A percentile compares a stretch with the other conserved stretches of the same genome.
phyloP scores from a whole-genome alignment of 768 basidiomycete species.

The Russula vinacea region DNA sequence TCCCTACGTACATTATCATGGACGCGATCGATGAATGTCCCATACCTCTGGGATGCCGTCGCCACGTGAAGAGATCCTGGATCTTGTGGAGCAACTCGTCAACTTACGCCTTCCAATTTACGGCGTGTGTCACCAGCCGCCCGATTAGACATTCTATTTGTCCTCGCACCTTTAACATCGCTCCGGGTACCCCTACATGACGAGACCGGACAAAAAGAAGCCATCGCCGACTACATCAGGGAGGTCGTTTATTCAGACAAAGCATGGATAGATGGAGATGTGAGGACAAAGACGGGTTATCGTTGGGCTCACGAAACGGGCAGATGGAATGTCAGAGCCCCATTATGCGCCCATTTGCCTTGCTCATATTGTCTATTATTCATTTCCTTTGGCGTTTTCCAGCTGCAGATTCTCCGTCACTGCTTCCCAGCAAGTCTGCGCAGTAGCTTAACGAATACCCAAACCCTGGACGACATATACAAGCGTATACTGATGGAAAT shows the following conservation, averaged over 20 bases:
- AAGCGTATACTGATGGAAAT: conserved; percentile 4
- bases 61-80: not conserved
- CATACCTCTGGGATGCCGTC: not conserved
- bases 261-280: not conserved
- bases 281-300: not conserved
- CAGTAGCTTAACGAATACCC: too few relatives aligned
- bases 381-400: conserved; percentile 3
- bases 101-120: not conserved
- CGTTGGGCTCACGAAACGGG: not conserved
- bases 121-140: conserved; percentile 5
- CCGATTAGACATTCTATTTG: not conserved
- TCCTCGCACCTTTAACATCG: not conserved
- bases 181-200: not conserved
- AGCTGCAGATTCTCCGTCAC: not conserved
- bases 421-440: not conserved
- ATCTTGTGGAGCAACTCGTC: not conserved
- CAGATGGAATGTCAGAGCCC: conserved; percentile 3
- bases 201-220: not conserved
- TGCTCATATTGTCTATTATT: not conserved
- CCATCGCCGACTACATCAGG: not conserved
- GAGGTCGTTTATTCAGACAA: not conserved
- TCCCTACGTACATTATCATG: not conserved
- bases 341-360: not conserved
- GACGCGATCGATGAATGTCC: conserved; percentile 19
- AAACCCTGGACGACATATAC: not conserved